A percentile compares a stretch with the other conserved stretches of the same genome.
These are phyloP conservation scores for Chaetoscypha palmicola DNA, from an alignment of 2,329 filamentous ascomycete species.

Conservation along the genomic window DNA sequence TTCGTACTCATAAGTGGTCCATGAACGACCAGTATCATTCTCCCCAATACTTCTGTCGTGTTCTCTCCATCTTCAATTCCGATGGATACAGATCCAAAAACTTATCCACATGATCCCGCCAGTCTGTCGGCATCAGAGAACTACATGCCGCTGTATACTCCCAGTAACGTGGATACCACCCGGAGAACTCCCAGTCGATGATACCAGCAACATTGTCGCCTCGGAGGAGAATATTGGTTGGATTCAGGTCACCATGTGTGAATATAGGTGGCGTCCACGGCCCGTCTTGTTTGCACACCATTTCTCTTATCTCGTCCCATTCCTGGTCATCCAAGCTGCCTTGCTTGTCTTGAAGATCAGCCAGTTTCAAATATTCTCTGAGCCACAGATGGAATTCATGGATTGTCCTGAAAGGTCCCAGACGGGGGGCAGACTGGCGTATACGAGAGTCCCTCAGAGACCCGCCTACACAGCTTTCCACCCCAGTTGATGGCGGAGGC, in stretches of 20 bases:
- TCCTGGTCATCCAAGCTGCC: slow-evolving; percentile 26
- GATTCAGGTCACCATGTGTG: slow-evolving; percentile 31
- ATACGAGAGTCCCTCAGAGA: slow-evolving; percentile 28
- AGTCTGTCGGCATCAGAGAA: slow-evolving; percentile 26
- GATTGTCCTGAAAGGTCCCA: slow-evolving; percentile 32
- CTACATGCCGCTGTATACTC: slow-evolving; percentile 22
- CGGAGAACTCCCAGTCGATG: slow-evolving; percentile 31
- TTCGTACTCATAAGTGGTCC: no score
- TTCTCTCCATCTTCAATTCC: slow-evolving; percentile 36
- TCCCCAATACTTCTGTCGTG: slow-evolving; percentile 34
- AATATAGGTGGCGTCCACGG: slow-evolving; percentile 33
- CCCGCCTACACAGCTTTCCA: slow-evolving; percentile 14
- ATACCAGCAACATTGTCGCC: slow-evolving; percentile 22
- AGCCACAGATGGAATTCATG: slow-evolving; percentile 32
- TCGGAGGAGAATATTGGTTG: slow-evolving; percentile 29
- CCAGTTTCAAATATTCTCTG: slow-evolving; percentile 23
- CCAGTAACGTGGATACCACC: slow-evolving; percentile 33
- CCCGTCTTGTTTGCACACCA: slow-evolving; percentile 33
- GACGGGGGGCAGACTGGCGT: slow-evolving; percentile 13
- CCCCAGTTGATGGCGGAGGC: neutral
- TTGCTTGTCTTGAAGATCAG: slow-evolving; percentile 14
- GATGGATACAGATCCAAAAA: slow-evolving; percentile 34
- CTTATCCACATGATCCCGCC: slow-evolving; percentile 29
- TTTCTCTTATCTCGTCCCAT: slow-evolving; percentile 28
- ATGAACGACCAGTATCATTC: no score